Base-by-base conservation (phyloP, 768 basidiomycete species). In the Galerina marginata region DNA sequence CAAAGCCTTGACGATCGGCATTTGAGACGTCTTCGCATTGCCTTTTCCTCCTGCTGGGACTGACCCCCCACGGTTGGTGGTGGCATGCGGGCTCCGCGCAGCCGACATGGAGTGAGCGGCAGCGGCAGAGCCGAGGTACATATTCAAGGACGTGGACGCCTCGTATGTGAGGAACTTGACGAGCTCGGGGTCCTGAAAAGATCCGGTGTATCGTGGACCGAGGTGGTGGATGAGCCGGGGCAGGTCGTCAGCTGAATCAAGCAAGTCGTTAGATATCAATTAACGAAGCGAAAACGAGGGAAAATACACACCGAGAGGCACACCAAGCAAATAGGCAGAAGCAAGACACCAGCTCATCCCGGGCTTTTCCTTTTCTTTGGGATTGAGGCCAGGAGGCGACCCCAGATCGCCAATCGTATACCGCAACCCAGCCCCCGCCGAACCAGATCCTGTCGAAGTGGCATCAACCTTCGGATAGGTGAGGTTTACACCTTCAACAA, bases 151-250 rank as follows among this genome's bases (percentile, higher is more conserved):
- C 0, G 93, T 92, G 4, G 89, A 86, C 0, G 91, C 90, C 64
- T 93, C 90, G 71, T 95, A 95, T 0, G 93, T 95, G 49, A 95
- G 75, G 70, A 93, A 93, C 46, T 84, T 87, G 63, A 86, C 77
- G 38, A 94, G 80, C 2, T 82, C 70, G 9, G 80, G 81, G 49
- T 92, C 90, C 69, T 93, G 92, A 71, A 93, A 92, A 45, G 86
- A 87, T 20, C 86, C 88, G 1, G 79, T 78, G 60, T 95, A 95
- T 45, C 88, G 84, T 9, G 93, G 93, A 4, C 92, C 90, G 10
- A 95, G 84, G 65, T 93, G 90, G 67, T 94, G 89, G 38, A 93
- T 82, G 46, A 95, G 81, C 14, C 90, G 83, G 6, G 87, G 86
- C 4, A 92, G 70, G 60, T 91, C 90, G 54, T 93, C 88, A 14